Evolutionary conservation across 2,329 filamentous ascomycete genomes (phyloP), one percentile per base, ranked within the genome.

Genomic region (Colletotrichum destructivum): DNA sequence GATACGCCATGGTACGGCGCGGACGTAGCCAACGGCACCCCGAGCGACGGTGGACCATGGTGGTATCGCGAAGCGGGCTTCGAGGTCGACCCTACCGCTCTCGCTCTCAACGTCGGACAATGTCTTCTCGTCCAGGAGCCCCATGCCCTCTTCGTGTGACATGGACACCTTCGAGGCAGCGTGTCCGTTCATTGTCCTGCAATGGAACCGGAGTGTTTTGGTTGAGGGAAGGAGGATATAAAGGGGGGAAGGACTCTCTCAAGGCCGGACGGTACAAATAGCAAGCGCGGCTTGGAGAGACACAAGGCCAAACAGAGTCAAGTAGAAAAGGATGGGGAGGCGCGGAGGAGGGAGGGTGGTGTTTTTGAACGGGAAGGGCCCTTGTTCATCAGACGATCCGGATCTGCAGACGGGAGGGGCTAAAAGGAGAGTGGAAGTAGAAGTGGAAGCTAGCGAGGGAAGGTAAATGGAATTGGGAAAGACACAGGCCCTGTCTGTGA

Each of bases 51-150:
- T 75, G 57, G 76, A 75, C 81, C 81, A 85, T 77, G 74, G 75
- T 15, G 75, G 75, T 35, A 75, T 64, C 18, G 76, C 76, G 64
- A 79, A 78, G 71, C 79, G 78, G 63, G 73, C 72, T n/a, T 86
- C 82, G 67, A 82, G 72, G 46, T 85, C 83, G 66, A 78, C 77
- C 65, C 79, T 78, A 67, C 81, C 82, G 71, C 72, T 77, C 35
- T 83, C 84, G 75, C 83, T 85, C 61, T 87, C 85, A 54, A 79
- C 75, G 63, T 88, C 85, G 15, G 84, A 85, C 23, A 80, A 65
- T 18, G 80, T 79, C 71, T 81, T 82, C 63, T 86, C 83, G n/a
- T 87, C 83, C 42, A 87, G 77, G 44, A 87, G 79, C 16, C 79
- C 79, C 66, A 83, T 77, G 75, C 83, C 85, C 79, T 88, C 86